phyloP scores from a whole-genome alignment of 1,284 basidiomycete genomes.

The Sporisorium scitamineum region DNA sequence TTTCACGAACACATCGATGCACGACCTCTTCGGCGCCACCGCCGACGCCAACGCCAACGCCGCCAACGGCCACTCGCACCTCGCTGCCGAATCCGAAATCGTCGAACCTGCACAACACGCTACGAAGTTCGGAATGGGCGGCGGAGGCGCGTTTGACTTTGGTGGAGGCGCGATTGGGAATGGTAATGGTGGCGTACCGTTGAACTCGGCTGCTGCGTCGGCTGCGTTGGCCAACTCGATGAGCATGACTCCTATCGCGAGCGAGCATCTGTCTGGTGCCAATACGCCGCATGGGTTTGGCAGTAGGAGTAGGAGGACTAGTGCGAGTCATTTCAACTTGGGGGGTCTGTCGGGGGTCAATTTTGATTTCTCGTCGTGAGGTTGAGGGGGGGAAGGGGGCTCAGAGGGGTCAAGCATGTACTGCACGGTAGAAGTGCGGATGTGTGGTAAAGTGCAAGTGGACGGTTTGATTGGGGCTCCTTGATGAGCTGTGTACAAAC shows the following conservation, averaged over 20 bases:
- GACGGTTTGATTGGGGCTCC: not conserved
- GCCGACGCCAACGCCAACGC: constrained; percentile 6
- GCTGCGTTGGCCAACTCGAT: constrained; percentile 28
- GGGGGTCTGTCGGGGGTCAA: constrained; percentile 30
- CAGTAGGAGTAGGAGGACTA: constrained; percentile 29
- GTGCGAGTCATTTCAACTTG: constrained; percentile 29
- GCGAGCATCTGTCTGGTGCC: constrained; percentile 26
- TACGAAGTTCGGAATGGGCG: constrained; percentile 55
- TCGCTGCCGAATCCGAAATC: constrained; percentile 15
- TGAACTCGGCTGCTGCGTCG: constrained; percentile 32
- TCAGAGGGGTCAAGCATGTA: too few species aligned
- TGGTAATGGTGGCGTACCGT: constrained; percentile 46
- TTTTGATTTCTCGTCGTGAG: constrained; percentile 38
- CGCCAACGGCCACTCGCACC: constrained; percentile 13
- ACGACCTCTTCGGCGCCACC: constrained; percentile 44
- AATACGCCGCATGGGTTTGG: constrained; percentile 39
- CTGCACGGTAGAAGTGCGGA: not conserved
- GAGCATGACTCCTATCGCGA: constrained; percentile 36
- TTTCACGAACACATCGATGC: constrained; percentile 50
- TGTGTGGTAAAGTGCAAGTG: not conserved
- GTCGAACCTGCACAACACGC: constrained; percentile 22
- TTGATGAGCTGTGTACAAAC: not conserved
- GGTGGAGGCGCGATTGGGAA: constrained; percentile 51
- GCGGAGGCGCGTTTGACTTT: constrained; percentile 49
- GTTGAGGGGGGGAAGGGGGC: not conserved